Conservation (phyloP, 192 early-diverging fungal species). For the Coemansia sp. region DNA sequence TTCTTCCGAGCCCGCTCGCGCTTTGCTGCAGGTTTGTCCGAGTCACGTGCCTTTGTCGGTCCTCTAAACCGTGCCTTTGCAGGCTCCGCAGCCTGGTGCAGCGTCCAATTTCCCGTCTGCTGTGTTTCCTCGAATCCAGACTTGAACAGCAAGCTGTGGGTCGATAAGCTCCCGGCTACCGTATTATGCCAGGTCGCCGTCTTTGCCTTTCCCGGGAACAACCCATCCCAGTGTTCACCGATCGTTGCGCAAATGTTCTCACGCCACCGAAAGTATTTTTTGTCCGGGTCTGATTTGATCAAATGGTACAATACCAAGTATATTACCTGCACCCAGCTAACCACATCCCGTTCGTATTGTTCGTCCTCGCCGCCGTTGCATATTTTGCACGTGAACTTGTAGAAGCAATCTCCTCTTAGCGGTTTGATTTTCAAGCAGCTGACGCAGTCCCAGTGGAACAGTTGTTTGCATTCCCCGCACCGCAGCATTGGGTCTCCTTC, state of each 20-base stretch:
- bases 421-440: constrained; percentile 58
- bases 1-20: constrained; percentile 12
- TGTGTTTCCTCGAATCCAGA: constrained; percentile 73
- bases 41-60: constrained; percentile 18
- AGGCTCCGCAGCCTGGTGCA: constrained; percentile 21
- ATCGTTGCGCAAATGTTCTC: constrained; percentile 80
- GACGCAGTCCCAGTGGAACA: constrained; percentile 76
- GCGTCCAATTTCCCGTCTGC: constrained; percentile 64
- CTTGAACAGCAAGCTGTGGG: constrained; percentile 69
- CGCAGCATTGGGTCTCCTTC: constrained; percentile 65
- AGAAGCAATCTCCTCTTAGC: constrained; percentile 73
- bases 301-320: constrained; percentile 77
- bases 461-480: constrained; percentile 66
- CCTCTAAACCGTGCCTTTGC: constrained; percentile 25
- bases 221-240: constrained; percentile 70
- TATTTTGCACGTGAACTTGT: constrained; percentile 72
- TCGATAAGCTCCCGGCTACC: constrained; percentile 78
- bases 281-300: constrained; percentile 59
- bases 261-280: constrained; percentile 75
- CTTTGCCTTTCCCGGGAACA: constrained; percentile 68
- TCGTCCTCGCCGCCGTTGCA: constrained; percentile 65
- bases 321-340: constrained; percentile 74
- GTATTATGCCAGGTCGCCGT: constrained; percentile 85
- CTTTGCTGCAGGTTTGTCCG: constrained; percentile 56
- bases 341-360: constrained; percentile 62